Conservation (phyloP, 331 rosid genomes). For the Arachis monticola region DNA sequence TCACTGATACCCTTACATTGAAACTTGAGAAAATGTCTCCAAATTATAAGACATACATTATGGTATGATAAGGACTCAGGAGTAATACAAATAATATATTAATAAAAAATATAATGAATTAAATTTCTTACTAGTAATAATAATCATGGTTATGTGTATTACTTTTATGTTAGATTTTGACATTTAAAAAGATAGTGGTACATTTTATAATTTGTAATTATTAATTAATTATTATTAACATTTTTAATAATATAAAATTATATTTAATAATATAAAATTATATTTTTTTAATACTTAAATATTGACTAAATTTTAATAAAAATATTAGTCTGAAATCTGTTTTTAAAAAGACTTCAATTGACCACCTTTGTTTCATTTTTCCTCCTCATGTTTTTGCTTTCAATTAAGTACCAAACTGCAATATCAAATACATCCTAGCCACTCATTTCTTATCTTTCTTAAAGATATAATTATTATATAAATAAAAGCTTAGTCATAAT, state of each 20-base stretch:
- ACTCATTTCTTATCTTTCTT: not conserved
- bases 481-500: not conserved
- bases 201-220: too few species aligned
- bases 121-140: not conserved
- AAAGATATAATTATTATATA: not conserved
- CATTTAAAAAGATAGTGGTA: not conserved
- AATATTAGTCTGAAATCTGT: too few species aligned
- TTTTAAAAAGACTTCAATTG: not conserved
- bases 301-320: too few species aligned
- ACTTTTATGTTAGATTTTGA: not conserved
- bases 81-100: not conserved
- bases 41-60: not conserved
- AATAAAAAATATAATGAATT: not conserved
- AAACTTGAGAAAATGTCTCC: constrained; percentile 20
- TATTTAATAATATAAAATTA: too few species aligned
- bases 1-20: constrained; percentile 24
- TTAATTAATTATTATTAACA: too few species aligned
- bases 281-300: too few species aligned
- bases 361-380: not conserved
- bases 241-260: too few species aligned
- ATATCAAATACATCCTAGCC: constrained; percentile 4
- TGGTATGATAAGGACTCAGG: too few species aligned
- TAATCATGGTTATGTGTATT: not conserved
- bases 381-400: constrained; percentile 8
- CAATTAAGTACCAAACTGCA: not conserved